Conservation (phyloP, 208 protist genomes). For the Wallacemonas sp. region DNA sequence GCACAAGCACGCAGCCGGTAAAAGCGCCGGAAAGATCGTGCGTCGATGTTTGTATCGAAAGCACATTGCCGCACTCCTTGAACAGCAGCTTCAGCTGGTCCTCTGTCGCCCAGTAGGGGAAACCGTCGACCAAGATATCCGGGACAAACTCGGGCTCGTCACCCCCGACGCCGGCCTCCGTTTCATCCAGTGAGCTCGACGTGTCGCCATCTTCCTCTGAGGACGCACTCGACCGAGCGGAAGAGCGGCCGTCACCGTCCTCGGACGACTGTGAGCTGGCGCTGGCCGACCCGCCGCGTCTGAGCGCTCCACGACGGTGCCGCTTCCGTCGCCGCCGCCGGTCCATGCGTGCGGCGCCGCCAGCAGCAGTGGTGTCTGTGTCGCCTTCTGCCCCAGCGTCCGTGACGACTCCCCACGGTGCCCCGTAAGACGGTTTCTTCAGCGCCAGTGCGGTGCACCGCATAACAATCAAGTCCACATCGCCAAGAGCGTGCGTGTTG, state of each 20-base stretch:
- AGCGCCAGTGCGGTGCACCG: slow-evolving; percentile 1
- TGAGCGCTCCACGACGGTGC: neutral
- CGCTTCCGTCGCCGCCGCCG: neutral
- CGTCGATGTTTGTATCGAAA: slow-evolving; percentile 52
- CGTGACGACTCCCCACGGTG: neutral
- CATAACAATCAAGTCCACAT: slow-evolving; percentile 32
- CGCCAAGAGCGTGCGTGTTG: slow-evolving; percentile 39
- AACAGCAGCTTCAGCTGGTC: slow-evolving; percentile 72
- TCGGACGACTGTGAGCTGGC: too few relatives aligned
- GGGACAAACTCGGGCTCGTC: slow-evolving; percentile 52
- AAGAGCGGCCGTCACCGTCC: neutral
- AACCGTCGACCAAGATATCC: slow-evolving; percentile 73
- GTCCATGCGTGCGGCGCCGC: neutral
- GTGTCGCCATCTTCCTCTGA: neutral
- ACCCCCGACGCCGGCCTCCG: slow-evolving; percentile 8
- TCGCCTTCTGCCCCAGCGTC: neutral
- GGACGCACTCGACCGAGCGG: neutral
- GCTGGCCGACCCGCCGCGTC: too few relatives aligned
- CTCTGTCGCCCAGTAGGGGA: slow-evolving; percentile 81
- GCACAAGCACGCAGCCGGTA: slow-evolving; percentile 70
- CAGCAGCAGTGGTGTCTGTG: neutral
- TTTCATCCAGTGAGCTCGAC: slow-evolving; percentile 4
- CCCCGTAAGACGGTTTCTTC: neutral
- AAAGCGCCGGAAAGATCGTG: slow-evolving; percentile 80
- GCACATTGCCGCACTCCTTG: slow-evolving; percentile 60